A percentile compares a stretch with the other conserved stretches of the same genome.
Conservation (phyloP, 2,329 filamentous ascomycete species). For the Talaromyces sp. region DNA sequence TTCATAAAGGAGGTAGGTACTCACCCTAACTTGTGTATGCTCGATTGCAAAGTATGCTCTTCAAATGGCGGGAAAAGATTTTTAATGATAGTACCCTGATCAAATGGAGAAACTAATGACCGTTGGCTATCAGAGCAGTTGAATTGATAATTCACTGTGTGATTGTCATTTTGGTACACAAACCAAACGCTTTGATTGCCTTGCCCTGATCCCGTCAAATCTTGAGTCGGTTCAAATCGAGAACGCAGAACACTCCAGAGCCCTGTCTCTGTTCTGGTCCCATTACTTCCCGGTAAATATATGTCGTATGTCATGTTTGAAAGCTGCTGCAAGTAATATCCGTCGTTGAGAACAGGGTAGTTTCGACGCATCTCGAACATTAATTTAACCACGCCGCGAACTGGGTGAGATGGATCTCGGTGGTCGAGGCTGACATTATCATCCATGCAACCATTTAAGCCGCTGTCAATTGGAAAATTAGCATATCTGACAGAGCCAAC, state of each 20-base stretch:
- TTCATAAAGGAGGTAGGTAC: background rate
- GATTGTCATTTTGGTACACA: conserved; percentile 34
- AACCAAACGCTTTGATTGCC: conserved; percentile 38
- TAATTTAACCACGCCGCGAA: conserved; percentile 52
- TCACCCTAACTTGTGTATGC: conserved; percentile 35
- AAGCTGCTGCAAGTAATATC: conserved; percentile 47
- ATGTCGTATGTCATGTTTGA: conserved; percentile 49
- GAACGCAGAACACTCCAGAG: conserved; percentile 54
- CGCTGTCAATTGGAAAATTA: conserved; percentile 49
- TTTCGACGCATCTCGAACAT: conserved; percentile 52
- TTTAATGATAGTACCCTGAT: conserved; percentile 47
- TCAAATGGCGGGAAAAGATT: conserved; percentile 57
- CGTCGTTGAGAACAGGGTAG: conserved; percentile 54
- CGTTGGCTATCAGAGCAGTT: conserved; percentile 43
- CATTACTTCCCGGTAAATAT: conserved; percentile 45
- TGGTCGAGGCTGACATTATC: conserved; percentile 52
- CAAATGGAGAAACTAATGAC: conserved; percentile 52
- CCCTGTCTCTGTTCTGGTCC: conserved; percentile 47
- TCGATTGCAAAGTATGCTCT: conserved; percentile 43
- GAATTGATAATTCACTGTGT: conserved; percentile 47
- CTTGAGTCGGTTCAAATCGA: conserved; percentile 43
- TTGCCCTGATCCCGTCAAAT: conserved; percentile 29
- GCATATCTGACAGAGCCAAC: conserved; percentile 50
- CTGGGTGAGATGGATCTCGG: conserved; percentile 53
- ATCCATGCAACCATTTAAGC: conserved; percentile 49